Percentiles rank a stretch among this genome's conserved stretches.
Conservation (phyloP, 2,329 filamentous ascomycete genomes). For the Lasiodiplodia gonubiensis region DNA sequence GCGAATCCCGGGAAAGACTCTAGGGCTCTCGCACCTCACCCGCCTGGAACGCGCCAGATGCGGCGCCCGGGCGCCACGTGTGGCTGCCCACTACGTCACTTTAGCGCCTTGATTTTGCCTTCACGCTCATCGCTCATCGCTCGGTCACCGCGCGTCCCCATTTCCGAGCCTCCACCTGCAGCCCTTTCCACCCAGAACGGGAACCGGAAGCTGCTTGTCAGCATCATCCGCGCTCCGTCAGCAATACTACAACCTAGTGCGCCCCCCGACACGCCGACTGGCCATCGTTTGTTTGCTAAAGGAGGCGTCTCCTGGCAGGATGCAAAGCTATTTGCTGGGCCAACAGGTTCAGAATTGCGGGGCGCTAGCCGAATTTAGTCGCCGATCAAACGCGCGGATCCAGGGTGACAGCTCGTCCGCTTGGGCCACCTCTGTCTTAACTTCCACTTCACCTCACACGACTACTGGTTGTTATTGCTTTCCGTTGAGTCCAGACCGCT, state of each 20-base stretch:
- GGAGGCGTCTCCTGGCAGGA: not conserved
- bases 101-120: slow-evolving; percentile 9
- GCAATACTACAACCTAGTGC: not conserved
- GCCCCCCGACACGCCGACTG: not conserved
- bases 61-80: slow-evolving; percentile 22
- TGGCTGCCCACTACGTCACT: slow-evolving; percentile 21
- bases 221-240: slow-evolving; percentile 11
- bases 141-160: slow-evolving; percentile 3
- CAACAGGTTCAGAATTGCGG: slow-evolving; percentile 1
- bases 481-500: no score
- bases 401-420: slow-evolving; percentile 1
- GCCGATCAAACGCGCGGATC: slow-evolving; percentile 26
- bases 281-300: not conserved
- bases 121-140: not conserved
- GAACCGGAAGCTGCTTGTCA: not conserved
- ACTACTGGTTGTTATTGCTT: not conserved
- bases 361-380: slow-evolving; percentile 11
- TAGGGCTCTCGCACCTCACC: not conserved
- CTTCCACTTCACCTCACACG: slow-evolving; percentile 11
- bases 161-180: not conserved
- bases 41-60: slow-evolving; percentile 10
- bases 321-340: slow-evolving; percentile 3
- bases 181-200: not conserved
- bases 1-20: slow-evolving; percentile 8
- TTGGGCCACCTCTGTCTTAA: slow-evolving; percentile 20